phyloP scores from a whole-genome alignment of 108 stramenopile species.

The Cyclotella cryptica region DNA sequence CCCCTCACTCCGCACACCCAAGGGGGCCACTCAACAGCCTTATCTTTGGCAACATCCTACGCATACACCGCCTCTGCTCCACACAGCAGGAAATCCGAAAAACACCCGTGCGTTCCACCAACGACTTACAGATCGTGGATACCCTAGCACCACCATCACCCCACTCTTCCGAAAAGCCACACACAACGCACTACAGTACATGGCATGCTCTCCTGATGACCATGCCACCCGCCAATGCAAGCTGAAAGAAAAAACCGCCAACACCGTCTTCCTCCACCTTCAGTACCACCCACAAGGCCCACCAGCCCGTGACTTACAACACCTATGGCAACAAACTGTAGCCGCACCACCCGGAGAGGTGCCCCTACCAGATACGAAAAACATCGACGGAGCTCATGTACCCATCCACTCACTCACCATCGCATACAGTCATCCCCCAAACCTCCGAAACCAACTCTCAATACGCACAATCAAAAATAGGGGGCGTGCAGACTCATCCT shows the following conservation, averaged over 20 bases:
- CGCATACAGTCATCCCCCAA: too few relatives aligned
- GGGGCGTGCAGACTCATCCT: neutral
- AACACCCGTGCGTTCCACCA: conserved; percentile 22
- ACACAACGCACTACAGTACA: conserved; percentile 18
- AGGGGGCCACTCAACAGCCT: too few relatives aligned
- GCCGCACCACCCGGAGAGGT: neutral
- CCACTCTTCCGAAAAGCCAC: conserved; percentile 41
- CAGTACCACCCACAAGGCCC: too few relatives aligned
- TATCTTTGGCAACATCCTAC: too few relatives aligned
- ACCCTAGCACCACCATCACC: neutral
- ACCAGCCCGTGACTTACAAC: neutral
- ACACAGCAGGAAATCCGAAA: neutral
- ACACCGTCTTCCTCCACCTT: conserved; percentile 25
- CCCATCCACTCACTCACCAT: neutral
- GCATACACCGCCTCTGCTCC: conserved; percentile 30
- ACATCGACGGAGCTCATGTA: neutral
- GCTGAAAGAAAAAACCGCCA: neutral
- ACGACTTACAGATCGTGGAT: conserved; percentile 33
- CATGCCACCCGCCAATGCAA: neutral
- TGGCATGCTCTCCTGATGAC: neutral
- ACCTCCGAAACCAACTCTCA: too few relatives aligned
- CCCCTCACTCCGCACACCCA: too few relatives aligned
- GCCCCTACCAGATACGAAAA: neutral
- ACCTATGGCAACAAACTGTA: too few relatives aligned
- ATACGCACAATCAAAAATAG: neutral